A percentile compares a stretch with the other conserved stretches of the same genome.
phyloP scores from a whole-genome alignment of 495 filamentous ascomycete species.

The Talaromyces liani region DNA sequence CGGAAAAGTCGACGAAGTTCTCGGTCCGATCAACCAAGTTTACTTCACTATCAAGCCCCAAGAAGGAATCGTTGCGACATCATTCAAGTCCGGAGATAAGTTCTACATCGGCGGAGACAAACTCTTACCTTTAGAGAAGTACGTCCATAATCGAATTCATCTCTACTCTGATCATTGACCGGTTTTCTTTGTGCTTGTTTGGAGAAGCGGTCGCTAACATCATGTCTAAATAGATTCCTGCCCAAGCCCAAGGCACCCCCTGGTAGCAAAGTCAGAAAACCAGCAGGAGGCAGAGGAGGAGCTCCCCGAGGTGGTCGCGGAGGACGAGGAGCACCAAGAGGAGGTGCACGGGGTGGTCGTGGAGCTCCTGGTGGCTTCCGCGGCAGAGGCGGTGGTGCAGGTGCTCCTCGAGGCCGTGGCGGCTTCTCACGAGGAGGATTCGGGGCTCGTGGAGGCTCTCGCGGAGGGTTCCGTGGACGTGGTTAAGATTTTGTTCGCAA shows the following conservation, averaged over 20 bases:
- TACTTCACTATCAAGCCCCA: slow-evolving; percentile 97
- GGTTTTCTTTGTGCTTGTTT: slow-evolving; percentile 2
- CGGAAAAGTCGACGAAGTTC: slow-evolving; percentile 57
- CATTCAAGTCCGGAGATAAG: slow-evolving; percentile 93
- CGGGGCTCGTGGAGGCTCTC: slow-evolving; percentile 17
- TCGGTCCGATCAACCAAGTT: slow-evolving; percentile 91
- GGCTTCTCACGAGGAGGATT: slow-evolving; percentile 29
- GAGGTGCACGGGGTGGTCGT: slow-evolving; percentile 26
- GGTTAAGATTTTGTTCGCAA: slow-evolving; percentile 20
- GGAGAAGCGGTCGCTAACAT: slow-evolving; percentile 13
- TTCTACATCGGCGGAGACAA: slow-evolving; percentile 95
- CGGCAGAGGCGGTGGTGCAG: slow-evolving; percentile 24
- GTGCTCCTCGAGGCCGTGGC: slow-evolving; percentile 24
- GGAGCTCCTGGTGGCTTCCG: slow-evolving; percentile 40
- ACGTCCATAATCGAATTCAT: slow-evolving; percentile 12
- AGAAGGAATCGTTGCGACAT: slow-evolving; percentile 88
- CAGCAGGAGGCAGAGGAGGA: slow-evolving; percentile 48
- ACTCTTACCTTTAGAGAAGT: slow-evolving; percentile 85
- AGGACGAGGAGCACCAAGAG: slow-evolving; percentile 34
- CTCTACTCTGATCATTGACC: not conserved
- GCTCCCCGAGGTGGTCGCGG: slow-evolving; percentile 27
- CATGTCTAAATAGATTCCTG: slow-evolving; percentile 55
- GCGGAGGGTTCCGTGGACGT: slow-evolving; percentile 30
- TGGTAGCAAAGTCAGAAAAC: slow-evolving; percentile 57
- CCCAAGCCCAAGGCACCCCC: slow-evolving; percentile 86